Evolutionary conservation across 78 protist species (phyloP).

Genomic region (Corallochytrium limacisporum): DNA sequence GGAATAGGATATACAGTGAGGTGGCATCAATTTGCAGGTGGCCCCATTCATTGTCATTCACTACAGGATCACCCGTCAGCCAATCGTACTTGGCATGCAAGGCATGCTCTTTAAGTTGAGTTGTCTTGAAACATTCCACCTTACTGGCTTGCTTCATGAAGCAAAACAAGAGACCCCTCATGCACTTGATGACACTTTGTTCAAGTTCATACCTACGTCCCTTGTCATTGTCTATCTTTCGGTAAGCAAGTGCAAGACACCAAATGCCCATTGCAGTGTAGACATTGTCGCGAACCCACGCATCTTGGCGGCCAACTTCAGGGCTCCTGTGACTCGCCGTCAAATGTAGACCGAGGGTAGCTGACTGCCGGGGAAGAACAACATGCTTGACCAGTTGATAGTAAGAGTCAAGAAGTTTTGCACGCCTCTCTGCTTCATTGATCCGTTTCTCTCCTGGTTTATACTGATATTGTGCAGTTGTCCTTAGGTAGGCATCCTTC

Average conservation of each 20-base stretch:
- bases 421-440: too few relatives aligned
- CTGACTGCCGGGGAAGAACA: too few relatives aligned
- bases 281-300: constrained; percentile 5
- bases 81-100: neutral
- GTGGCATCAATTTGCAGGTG: too few relatives aligned
- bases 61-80: neutral
- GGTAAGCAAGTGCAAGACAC: neutral
- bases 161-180: neutral
- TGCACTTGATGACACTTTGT: neutral
- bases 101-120: neutral
- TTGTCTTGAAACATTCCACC: neutral
- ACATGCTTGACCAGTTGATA: too few relatives aligned
- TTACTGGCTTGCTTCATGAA: neutral
- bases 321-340: too few relatives aligned
- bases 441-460: too few relatives aligned
- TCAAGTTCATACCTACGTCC: neutral
- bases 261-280: neutral
- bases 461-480: too few relatives aligned
- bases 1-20: neutral
- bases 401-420: too few relatives aligned
- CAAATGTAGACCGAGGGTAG: too few relatives aligned
- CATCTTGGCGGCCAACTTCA: neutral
- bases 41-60: neutral
- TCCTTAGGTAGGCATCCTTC: too few relatives aligned
- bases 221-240: neutral